Conservation (phyloP, 179 eudicot genomes). For the Amaranthus tricolor region DNA sequence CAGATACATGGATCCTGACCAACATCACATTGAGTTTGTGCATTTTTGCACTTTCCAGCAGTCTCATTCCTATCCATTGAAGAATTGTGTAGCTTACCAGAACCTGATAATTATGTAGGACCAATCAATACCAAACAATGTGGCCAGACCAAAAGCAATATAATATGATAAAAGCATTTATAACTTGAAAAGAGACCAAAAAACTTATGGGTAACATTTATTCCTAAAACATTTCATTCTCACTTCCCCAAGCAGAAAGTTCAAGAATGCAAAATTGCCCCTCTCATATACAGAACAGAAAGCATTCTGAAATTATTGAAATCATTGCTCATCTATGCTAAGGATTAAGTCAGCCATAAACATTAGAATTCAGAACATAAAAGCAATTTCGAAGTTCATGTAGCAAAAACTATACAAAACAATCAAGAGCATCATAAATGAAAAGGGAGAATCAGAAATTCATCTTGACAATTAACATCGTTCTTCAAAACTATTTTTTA, state of each 20-base stretch:
- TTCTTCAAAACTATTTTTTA: not conserved
- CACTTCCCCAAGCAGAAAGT: not conserved
- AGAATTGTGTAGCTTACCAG: constrained; percentile 31
- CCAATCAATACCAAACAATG: not conserved
- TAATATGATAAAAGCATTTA: not conserved
- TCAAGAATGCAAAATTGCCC: not conserved
- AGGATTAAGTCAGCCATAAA: not conserved
- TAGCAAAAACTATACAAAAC: not conserved
- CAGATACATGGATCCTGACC: constrained; percentile 54
- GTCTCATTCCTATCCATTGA: constrained; percentile 58
- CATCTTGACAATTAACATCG: too few relatives aligned
- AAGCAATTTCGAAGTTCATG: not conserved
- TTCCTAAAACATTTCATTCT: not conserved
- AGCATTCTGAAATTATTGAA: not conserved
- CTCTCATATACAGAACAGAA: not conserved
- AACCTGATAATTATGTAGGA: constrained; percentile 37
- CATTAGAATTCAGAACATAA: not conserved
- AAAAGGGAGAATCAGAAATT: not conserved
- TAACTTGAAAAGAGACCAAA: not conserved
- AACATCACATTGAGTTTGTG: constrained; percentile 37
- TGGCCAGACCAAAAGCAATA: not conserved
- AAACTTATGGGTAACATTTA: not conserved
- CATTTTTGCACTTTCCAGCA: constrained; percentile 30
- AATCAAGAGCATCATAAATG: not conserved
- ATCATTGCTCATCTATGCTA: constrained; percentile 1